Evolutionary conservation across 805 yeast genomes (phyloP).

Genomic region (Kurtzmaniella cleridarum): DNA sequence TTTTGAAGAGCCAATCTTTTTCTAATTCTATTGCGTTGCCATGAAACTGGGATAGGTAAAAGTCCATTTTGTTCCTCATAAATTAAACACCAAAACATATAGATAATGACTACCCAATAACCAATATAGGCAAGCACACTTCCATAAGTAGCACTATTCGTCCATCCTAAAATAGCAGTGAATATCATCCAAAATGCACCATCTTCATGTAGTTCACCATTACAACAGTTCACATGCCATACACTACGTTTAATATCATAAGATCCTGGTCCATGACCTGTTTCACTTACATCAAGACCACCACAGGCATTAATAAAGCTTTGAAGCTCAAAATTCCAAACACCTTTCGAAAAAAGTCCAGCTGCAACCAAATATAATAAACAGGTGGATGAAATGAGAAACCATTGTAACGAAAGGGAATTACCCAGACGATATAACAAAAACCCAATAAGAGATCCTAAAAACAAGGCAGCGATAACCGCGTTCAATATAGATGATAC

Average conservation of each 20-base stretch:
- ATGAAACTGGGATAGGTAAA: slow-evolving; percentile 34
- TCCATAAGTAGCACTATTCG: slow-evolving; percentile 76
- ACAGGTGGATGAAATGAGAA: slow-evolving; percentile 33
- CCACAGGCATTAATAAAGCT: slow-evolving; percentile 32
- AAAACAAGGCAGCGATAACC: slow-evolving; percentile 18
- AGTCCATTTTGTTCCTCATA: slow-evolving; percentile 34
- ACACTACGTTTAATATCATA: slow-evolving; percentile 35
- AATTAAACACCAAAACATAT: slow-evolving; percentile 24
- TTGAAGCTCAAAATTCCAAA: slow-evolving; percentile 40
- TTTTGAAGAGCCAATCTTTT: slow-evolving; percentile 13
- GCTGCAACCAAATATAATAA: slow-evolving; percentile 41
- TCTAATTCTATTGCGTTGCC: slow-evolving; percentile 34
- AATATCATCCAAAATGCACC: slow-evolving; percentile 42
- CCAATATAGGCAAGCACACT: slow-evolving; percentile 31
- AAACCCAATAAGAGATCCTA: slow-evolving; percentile 31
- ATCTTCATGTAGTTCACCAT: slow-evolving; percentile 37
- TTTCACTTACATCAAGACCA: slow-evolving; percentile 38
- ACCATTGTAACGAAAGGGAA: slow-evolving; percentile 37
- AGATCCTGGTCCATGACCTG: slow-evolving; percentile 43
- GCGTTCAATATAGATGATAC: slow-evolving; percentile 27
- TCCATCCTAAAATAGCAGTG: slow-evolving; percentile 88
- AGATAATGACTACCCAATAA: slow-evolving; percentile 33
- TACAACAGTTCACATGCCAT: slow-evolving; percentile 45
- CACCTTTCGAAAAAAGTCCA: slow-evolving; percentile 39
- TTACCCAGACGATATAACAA: slow-evolving; percentile 36